phyloP scores from a whole-genome alignment of 1,284 basidiomycete species.

The Sanguinoderma infundibulare region DNA sequence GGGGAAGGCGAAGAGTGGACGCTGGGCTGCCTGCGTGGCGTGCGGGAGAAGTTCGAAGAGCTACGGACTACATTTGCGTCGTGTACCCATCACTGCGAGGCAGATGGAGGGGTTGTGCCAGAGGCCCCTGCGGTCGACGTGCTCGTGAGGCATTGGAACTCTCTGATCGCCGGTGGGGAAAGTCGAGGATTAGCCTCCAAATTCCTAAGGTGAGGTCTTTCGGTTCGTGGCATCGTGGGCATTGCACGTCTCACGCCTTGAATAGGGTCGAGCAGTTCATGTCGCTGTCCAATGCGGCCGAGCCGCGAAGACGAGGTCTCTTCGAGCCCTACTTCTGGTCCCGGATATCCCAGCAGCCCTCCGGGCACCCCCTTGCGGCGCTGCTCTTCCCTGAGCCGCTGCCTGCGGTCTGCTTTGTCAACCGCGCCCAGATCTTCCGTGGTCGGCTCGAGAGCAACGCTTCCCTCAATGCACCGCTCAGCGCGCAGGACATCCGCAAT shows the following conservation, averaged over 20 bases:
- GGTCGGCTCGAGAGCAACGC: conserved; percentile 66
- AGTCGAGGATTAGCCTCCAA: conserved; percentile 52
- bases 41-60: conserved; percentile 52
- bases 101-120: conserved; percentile 31
- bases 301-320: conserved; percentile 69
- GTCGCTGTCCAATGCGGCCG: conserved; percentile 75
- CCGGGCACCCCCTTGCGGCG: conserved; percentile 61
- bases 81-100: conserved; percentile 48
- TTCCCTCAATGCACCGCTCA: conserved; percentile 53
- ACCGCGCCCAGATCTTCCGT: conserved; percentile 63
- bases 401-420: conserved; percentile 67
- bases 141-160: conserved; percentile 58
- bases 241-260: conserved; percentile 7
- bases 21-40: conserved; percentile 45
- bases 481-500: conserved; percentile 55
- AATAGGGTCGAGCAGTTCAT: conserved; percentile 77
- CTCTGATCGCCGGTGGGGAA: conserved; percentile 48
- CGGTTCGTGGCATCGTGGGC: conserved; percentile 9
- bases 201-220: conserved; percentile 59
- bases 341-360: conserved; percentile 42
- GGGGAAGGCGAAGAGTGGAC: conserved; percentile 48
- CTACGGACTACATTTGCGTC: conserved; percentile 55
- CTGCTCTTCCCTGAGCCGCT: conserved; percentile 76
- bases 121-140: conserved; percentile 52
- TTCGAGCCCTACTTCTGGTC: conserved; percentile 80